These are phyloP conservation scores for Clarireedia homoeocarpa DNA, from an alignment of 2,329 filamentous ascomycete species.

Conservation along the genomic window DNA sequence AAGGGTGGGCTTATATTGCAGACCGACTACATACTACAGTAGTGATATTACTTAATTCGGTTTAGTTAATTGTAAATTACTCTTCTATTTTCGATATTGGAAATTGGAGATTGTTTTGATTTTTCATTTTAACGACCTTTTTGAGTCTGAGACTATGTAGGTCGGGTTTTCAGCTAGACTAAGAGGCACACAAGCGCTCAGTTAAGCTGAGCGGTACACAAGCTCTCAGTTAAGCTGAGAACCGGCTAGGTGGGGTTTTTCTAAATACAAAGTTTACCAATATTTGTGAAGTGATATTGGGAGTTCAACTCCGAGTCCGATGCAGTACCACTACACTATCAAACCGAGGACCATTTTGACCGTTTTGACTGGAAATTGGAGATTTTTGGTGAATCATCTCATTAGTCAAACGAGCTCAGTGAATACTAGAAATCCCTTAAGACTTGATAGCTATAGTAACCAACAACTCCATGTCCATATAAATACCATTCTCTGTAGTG, in stretches of 20 bases:
- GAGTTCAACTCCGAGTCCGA: background rate
- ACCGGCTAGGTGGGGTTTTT: no score
- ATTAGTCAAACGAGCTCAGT: background rate
- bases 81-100: background rate
- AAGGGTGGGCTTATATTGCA: no score
- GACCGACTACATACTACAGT: no score
- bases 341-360: no score
- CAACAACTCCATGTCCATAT: conserved; percentile 13
- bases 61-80: background rate
- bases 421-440: background rate
- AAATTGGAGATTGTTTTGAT: background rate
- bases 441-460: conserved; percentile 11
- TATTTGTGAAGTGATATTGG: background rate
- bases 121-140: background rate
- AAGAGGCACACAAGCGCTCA: no score
- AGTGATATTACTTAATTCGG: background rate
- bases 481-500: conserved; percentile 5
- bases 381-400: background rate
- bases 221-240: no score
- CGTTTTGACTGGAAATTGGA: background rate
- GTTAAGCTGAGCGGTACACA: background rate
- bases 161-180: no score
- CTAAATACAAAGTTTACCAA: background rate
- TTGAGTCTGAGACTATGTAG: no score
- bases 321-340: no score